These are phyloP conservation scores for Trichoderma breve DNA, from an alignment of 2,329 filamentous ascomycete species.

Conservation along the genomic window DNA sequence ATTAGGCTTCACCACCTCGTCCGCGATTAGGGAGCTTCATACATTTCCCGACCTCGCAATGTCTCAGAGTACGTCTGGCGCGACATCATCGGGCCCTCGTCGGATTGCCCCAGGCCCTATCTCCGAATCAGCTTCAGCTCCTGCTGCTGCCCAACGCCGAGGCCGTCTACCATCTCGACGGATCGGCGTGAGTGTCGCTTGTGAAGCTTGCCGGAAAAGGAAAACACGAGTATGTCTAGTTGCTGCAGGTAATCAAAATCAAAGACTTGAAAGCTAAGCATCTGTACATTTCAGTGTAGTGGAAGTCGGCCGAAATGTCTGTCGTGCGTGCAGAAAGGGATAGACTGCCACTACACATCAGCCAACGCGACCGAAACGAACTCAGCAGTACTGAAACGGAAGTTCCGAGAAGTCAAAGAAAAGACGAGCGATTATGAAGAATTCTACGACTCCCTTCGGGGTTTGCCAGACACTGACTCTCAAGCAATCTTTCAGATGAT, in stretches of 20 bases:
- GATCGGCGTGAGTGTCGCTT: neutral
- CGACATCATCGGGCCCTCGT: neutral
- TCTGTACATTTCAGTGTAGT: neutral
- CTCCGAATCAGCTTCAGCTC: neutral
- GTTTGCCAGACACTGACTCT: neutral
- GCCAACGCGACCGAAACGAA: neutral
- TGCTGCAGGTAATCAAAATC: neutral
- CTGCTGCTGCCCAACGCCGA: neutral
- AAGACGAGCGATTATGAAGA: neutral
- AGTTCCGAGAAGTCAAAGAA: neutral
- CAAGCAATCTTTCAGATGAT: neutral
- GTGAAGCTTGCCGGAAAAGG: neutral
- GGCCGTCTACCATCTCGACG: neutral
- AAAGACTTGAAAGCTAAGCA: neutral
- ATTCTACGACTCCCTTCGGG: neutral
- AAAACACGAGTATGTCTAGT: neutral
- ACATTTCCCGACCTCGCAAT: neutral
- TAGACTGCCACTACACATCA: conserved; percentile 1
- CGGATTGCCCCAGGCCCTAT: neutral
- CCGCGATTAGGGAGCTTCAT: neutral
- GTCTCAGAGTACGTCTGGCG: neutral
- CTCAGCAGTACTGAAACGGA: neutral
- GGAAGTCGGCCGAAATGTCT: conserved; percentile 1
- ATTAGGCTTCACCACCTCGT: neutral
- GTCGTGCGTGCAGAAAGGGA: neutral